These are phyloP conservation scores for Leishmania arabica DNA, from an alignment of 208 protist genomes.

Conservation along the genomic window DNA sequence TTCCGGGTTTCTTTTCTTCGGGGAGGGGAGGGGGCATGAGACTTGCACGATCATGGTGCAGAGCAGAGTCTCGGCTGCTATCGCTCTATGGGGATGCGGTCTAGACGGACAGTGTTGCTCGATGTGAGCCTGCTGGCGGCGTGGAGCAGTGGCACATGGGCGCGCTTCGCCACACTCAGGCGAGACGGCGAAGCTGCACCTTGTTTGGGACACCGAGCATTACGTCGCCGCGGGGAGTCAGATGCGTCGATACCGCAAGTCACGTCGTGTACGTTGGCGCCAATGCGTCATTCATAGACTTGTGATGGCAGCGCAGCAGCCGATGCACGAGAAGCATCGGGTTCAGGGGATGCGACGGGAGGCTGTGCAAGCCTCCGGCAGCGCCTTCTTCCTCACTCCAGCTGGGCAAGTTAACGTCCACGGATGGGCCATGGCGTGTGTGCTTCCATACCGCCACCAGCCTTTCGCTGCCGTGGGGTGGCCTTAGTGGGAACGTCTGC, in stretches of 20 bases:
- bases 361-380: neutral
- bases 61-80: neutral
- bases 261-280: constrained; percentile 26
- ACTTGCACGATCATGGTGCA: neutral
- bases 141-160: neutral
- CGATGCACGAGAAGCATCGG: neutral
- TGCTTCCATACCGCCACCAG: constrained; percentile 35
- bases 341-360: neutral
- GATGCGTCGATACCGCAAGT: constrained; percentile 22
- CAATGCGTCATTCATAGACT: constrained; percentile 14
- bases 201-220: neutral
- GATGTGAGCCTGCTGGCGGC: neutral
- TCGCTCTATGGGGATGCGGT: neutral
- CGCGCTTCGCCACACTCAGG: neutral
- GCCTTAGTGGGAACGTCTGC: neutral
- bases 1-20: neutral
- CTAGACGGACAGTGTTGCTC: neutral
- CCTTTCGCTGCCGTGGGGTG: constrained; percentile 14
- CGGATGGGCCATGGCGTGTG: constrained; percentile 33
- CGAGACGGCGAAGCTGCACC: neutral
- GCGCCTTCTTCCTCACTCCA: constrained; percentile 1
- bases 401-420: neutral
- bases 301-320: neutral
- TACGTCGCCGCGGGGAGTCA: constrained; percentile 5
- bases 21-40: no score